A percentile compares a stretch with the other conserved stretches of the same genome.
Evolutionary conservation across 352 stramenopile genomes (phyloP).

Genomic region (Pythium brachiatum): DNA sequence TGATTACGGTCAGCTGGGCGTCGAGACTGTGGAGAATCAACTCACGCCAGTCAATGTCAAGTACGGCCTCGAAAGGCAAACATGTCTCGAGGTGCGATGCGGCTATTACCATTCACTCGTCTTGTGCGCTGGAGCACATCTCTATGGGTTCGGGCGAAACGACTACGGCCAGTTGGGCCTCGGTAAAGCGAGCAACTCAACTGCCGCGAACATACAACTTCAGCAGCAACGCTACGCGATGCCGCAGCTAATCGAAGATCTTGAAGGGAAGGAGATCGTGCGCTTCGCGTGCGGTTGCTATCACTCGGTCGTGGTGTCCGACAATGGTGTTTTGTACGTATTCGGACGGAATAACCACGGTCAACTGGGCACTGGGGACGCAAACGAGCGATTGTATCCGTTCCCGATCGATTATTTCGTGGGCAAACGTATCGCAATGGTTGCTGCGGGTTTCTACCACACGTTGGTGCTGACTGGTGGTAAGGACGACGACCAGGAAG

Average conservation of each 20-base stretch:
- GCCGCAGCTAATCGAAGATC: constrained; percentile 56
- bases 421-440: constrained; percentile 83
- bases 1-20: constrained; percentile 91
- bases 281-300: constrained; percentile 90
- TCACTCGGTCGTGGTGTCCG: constrained; percentile 84
- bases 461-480: constrained; percentile 88
- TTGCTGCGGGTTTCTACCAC: constrained; percentile 93
- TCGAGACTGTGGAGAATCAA: constrained; percentile 75
- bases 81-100: constrained; percentile 77
- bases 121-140: constrained; percentile 54
- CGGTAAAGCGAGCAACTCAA: constrained; percentile 37
- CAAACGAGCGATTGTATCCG: constrained; percentile 81
- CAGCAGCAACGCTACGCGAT: constrained; percentile 67
- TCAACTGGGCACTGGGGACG: constrained; percentile 90
- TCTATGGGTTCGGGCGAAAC: constrained; percentile 90
- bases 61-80: constrained; percentile 58
- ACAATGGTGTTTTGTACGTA: constrained; percentile 90
- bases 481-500: constrained; percentile 51
- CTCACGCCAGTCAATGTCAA: constrained; percentile 50
- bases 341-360: constrained; percentile 95
- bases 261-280: constrained; percentile 84
- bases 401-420: constrained; percentile 89
- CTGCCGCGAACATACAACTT: constrained; percentile 51
- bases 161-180: constrained; percentile 94
- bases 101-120: constrained; percentile 93